phyloP scores from a whole-genome alignment of 148 eudicot genomes.

The Polygonum maritimum region DNA sequence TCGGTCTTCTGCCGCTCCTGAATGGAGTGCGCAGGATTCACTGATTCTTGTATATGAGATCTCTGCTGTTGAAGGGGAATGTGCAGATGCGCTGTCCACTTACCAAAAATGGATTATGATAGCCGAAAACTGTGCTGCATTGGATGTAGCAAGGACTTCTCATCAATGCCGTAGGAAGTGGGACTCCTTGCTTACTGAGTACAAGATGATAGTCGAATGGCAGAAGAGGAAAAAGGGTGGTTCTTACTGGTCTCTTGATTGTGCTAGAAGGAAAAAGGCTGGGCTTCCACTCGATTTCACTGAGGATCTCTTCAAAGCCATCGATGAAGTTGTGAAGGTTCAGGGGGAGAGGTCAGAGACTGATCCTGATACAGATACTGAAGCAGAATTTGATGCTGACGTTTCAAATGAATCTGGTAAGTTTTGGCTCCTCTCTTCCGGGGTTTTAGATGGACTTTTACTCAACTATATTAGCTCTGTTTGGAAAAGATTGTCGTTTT shows the following conservation, averaged over 20 bases:
- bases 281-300: slow-evolving; percentile 40
- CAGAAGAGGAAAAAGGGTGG: slow-evolving; percentile 12
- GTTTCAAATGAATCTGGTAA: slow-evolving; percentile 28
- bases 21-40: slow-evolving; percentile 50
- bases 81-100: slow-evolving; percentile 46
- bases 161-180: slow-evolving; percentile 65
- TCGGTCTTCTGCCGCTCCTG: slow-evolving; percentile 49
- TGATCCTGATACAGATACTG: slow-evolving; percentile 38
- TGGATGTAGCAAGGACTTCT: slow-evolving; percentile 41
- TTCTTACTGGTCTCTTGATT: slow-evolving; percentile 34
- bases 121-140: slow-evolving; percentile 49
- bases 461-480: background rate
- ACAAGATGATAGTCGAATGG: slow-evolving; percentile 26
- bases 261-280: slow-evolving; percentile 19
- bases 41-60: slow-evolving; percentile 56
- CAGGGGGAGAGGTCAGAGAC: slow-evolving; percentile 23
- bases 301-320: slow-evolving; percentile 34
- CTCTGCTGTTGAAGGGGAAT: slow-evolving; percentile 48
- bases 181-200: slow-evolving; percentile 41
- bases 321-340: slow-evolving; percentile 29
- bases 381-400: slow-evolving; percentile 19
- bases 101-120: slow-evolving; percentile 68
- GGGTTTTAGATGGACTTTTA: background rate
- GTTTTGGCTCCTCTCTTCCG: background rate
- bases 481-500: background rate